phyloP scores from a whole-genome alignment of 192 early-diverging fungal genomes.

The Podila verticillata region DNA sequence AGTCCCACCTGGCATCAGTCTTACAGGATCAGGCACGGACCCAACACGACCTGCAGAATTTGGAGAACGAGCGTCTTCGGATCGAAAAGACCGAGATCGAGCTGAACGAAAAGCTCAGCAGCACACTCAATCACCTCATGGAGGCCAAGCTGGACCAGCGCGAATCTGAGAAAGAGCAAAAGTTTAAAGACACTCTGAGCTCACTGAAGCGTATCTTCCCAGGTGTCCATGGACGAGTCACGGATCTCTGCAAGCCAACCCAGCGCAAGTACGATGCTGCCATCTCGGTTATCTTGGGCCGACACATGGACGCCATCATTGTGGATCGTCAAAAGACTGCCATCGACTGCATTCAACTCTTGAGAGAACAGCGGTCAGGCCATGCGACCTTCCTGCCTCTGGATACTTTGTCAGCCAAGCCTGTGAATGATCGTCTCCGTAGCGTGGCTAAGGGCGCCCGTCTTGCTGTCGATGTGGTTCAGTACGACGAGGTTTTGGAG shows the following conservation, averaged over 20 bases:
- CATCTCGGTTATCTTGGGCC: slow-evolving; percentile 87
- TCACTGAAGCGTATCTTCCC: slow-evolving; percentile 87
- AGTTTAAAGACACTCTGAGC: slow-evolving; percentile 79
- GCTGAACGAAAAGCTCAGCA: slow-evolving; percentile 87
- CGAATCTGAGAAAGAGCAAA: slow-evolving; percentile 84
- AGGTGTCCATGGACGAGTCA: slow-evolving; percentile 89
- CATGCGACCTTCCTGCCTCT: slow-evolving; percentile 95
- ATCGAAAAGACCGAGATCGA: slow-evolving; percentile 77
- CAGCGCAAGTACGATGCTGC: slow-evolving; percentile 92
- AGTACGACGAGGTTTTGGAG: slow-evolving; percentile 82
- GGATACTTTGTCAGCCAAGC: slow-evolving; percentile 78
- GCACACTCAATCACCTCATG: slow-evolving; percentile 77
- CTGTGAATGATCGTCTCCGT: slow-evolving; percentile 84
- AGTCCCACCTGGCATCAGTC: slow-evolving; percentile 29
- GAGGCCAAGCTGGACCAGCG: slow-evolving; percentile 85
- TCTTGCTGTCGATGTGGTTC: slow-evolving; percentile 93
- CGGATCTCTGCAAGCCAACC: slow-evolving; percentile 92
- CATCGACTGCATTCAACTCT: slow-evolving; percentile 93
- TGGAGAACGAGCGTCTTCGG: slow-evolving; percentile 71
- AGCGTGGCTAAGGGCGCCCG: slow-evolving; percentile 82
- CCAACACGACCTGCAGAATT: slow-evolving; percentile 64
- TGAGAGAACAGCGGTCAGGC: slow-evolving; percentile 92
- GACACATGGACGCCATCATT: slow-evolving; percentile 94
- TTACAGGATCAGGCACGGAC: slow-evolving; percentile 43
- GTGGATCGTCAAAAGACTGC: slow-evolving; percentile 93